A percentile compares a stretch with the other conserved stretches of the same genome.
Evolutionary conservation across 495 filamentous ascomycete genomes (phyloP).

Genomic region (Terfezia claveryi): DNA sequence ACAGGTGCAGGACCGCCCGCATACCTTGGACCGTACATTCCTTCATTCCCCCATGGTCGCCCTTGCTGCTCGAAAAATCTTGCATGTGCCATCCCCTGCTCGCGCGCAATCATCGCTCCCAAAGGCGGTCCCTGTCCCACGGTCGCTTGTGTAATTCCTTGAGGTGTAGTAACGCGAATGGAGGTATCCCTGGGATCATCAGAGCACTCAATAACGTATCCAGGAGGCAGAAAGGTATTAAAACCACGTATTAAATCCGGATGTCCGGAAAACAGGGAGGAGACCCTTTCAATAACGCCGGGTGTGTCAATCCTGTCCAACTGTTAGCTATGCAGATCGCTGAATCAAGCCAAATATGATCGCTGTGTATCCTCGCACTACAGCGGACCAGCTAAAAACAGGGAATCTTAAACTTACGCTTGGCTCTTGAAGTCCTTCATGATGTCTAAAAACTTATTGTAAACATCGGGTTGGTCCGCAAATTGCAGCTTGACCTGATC

Average conservation of each 20-base stretch:
- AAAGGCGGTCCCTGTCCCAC: background rate
- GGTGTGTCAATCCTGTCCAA: conserved; percentile 72
- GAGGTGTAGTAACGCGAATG: conserved; percentile 91
- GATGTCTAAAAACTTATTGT: conserved; percentile 93
- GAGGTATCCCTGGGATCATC: conserved; percentile 18
- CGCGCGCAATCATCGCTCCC: background rate
- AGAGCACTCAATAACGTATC: conserved; percentile 83
- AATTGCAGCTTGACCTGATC: conserved; percentile 99
- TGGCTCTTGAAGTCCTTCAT: conserved; percentile 99
- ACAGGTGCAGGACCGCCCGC: conserved; percentile 9
- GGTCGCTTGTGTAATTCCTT: conserved; percentile 46
- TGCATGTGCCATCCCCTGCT: conserved; percentile 9
- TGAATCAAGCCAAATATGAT: background rate
- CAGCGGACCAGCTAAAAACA: too few relatives aligned
- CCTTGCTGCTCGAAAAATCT: conserved; percentile 24
- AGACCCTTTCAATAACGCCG: conserved; percentile 91
- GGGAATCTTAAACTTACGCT: conserved; percentile 37
- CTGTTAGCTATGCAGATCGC: background rate
- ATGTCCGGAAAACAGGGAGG: conserved; percentile 88
- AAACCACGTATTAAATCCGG: conserved; percentile 95
- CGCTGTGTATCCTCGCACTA: too few relatives aligned
- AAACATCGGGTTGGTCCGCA: conserved; percentile 88
- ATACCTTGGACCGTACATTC: conserved; percentile 14
- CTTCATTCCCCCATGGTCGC: conserved; percentile 25
- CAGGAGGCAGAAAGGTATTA: conserved; percentile 93